These are phyloP conservation scores for Lactarius indigo DNA, from an alignment of 768 basidiomycete genomes.

Conservation along the genomic window DNA sequence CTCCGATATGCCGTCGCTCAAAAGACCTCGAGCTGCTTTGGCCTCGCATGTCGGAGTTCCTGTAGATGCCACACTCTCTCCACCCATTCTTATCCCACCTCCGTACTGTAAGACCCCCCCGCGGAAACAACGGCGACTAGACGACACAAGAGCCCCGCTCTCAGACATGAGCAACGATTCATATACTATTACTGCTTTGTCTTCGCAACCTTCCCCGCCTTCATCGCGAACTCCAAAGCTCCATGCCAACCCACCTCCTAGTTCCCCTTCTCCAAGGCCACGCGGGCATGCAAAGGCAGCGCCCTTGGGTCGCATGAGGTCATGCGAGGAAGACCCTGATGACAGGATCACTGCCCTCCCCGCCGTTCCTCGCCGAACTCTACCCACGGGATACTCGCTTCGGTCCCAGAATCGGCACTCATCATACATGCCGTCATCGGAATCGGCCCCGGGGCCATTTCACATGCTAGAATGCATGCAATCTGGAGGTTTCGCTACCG, in stretches of 20 bases:
- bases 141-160: conserved; percentile 16
- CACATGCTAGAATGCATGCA: conserved; percentile 24
- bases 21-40: conserved; percentile 18
- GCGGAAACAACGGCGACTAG: conserved; percentile 18
- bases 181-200: neutral
- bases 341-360: conserved; percentile 15
- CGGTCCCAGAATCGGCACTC: conserved; percentile 23
- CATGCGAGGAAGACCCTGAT: conserved; percentile 13
- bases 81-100: conserved; percentile 11
- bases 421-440: conserved; percentile 14
- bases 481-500: conserved; percentile 20
- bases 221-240: conserved; percentile 2
- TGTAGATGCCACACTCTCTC: conserved; percentile 14
- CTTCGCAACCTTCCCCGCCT: conserved; percentile 8
- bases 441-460: conserved; percentile 23
- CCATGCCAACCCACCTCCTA: neutral
- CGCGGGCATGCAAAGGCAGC: conserved; percentile 1
- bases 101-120: conserved; percentile 19
- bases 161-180: conserved; percentile 23
- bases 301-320: conserved; percentile 7
- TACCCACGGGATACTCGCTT: conserved; percentile 19
- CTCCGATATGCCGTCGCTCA: conserved; percentile 20
- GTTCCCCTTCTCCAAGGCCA: conserved; percentile 5
- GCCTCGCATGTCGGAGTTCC: conserved; percentile 10
- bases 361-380: conserved; percentile 13